phyloP scores from a whole-genome alignment of 148 eudicot genomes.

The Cornus kousa region DNA sequence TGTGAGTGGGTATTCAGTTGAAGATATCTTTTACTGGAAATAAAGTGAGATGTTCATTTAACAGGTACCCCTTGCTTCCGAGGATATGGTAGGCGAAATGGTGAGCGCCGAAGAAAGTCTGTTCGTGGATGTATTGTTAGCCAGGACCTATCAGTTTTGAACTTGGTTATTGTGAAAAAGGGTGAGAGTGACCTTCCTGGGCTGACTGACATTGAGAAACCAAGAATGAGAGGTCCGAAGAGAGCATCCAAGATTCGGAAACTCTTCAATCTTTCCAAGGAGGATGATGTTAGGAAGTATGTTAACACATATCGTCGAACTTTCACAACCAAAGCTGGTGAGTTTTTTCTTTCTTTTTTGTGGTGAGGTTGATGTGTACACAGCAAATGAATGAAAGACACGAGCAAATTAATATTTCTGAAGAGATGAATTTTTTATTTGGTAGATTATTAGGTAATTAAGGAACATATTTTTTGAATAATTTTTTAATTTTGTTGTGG shows the following conservation, averaged over 20 bases:
- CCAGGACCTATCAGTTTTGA: slow-evolving; percentile 78
- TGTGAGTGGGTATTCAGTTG: not conserved
- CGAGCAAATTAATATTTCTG: not conserved
- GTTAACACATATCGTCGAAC: slow-evolving; percentile 84
- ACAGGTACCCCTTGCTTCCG: slow-evolving; percentile 85
- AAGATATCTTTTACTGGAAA: not conserved
- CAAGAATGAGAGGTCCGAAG: slow-evolving; percentile 96
- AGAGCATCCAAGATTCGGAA: slow-evolving; percentile 91
- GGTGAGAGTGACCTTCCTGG: slow-evolving; percentile 91
- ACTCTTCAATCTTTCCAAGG: slow-evolving; percentile 83
- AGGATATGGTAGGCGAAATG: slow-evolving; percentile 76
- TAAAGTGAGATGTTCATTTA: not conserved
- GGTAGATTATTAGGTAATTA: not conserved
- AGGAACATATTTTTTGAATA: not conserved
- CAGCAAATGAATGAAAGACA: not conserved
- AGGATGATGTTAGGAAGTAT: slow-evolving; percentile 89
- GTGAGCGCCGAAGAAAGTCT: slow-evolving; percentile 85
- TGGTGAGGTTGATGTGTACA: not conserved
- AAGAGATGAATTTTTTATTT: not conserved
- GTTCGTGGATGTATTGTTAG: slow-evolving; percentile 89
- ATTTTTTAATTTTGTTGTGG: not conserved
- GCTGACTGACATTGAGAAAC: slow-evolving; percentile 75
- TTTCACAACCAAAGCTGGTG: slow-evolving; percentile 69
- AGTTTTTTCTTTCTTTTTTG: slow-evolving; percentile 2
- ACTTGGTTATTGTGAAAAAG: slow-evolving; percentile 86